These are phyloP conservation scores for Trichoderma lentiforme DNA, from an alignment of 2,329 filamentous ascomycete genomes.

Conservation along the genomic window DNA sequence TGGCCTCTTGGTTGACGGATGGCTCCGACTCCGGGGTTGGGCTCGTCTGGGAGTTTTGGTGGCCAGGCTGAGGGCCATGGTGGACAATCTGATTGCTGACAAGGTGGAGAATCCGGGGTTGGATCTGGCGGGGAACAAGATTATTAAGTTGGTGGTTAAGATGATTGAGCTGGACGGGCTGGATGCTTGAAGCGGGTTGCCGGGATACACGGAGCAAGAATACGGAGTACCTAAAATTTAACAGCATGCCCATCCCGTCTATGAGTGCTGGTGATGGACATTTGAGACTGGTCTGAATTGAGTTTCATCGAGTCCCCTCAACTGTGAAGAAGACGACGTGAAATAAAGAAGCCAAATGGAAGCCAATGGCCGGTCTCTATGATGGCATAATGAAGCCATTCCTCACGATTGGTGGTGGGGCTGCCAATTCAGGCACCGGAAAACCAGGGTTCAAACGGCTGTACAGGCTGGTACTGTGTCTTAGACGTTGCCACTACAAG, in stretches of 20 bases:
- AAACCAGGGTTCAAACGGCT: too few species aligned
- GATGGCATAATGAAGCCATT: not conserved
- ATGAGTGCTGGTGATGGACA: not conserved
- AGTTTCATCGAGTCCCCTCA: not conserved
- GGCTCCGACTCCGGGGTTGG: slow-evolving; percentile 85
- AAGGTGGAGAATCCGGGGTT: slow-evolving; percentile 73
- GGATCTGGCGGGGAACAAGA: slow-evolving; percentile 57
- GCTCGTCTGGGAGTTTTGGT: slow-evolving; percentile 90
- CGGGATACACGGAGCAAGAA: not conserved
- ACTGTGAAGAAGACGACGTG: not conserved
- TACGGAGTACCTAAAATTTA: too few species aligned
- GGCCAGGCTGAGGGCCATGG: slow-evolving; percentile 74
- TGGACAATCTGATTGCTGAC: slow-evolving; percentile 77
- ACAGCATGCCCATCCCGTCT: not conserved
- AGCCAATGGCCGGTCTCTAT: not conserved
- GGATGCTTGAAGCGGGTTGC: slow-evolving; percentile 51
- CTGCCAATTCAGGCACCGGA: not conserved
- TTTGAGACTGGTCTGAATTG: not conserved
- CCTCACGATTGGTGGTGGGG: not conserved
- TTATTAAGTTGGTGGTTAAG: slow-evolving; percentile 73
- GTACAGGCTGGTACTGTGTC: not conserved
- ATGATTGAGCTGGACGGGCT: slow-evolving; percentile 88
- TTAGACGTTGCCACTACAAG: not conserved
- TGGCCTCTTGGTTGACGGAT: slow-evolving; percentile 86
- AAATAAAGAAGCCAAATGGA: not conserved